Evolutionary conservation across 1,139 yeast genomes (phyloP), one percentile per base, ranked within the genome.

Genomic region (Nakaseomyces delphensis): DNA sequence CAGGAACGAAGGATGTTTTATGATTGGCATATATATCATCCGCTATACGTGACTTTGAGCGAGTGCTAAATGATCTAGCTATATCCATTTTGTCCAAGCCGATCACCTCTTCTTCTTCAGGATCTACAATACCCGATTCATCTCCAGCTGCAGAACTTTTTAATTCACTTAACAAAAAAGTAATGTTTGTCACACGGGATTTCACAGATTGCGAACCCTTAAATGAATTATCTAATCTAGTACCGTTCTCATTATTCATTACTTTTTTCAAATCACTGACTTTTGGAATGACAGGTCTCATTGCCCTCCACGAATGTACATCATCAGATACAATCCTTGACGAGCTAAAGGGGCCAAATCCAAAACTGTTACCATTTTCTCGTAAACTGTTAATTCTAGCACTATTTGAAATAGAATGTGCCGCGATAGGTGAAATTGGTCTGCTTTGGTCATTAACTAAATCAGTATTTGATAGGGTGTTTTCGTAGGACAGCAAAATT

Each of bases 141-240:
- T 45, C 46, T 14, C 51, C 53, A 20, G 46, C 48, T 11, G 49
- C 43, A 29, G 43, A 43, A 32, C 50, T 54, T 37, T 52, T 55
- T 14, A 62, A 44, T 44, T 62, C 65, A 39, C 55, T 55, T 14
- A 62, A 46, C 32, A 62, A 48, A 42, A 62, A 62, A 5, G 65
- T 60, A 8, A 62, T 61, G 43, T 62, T 59, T 9, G 65, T 62
- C 4, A 62, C 57, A 40, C 55, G 55, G 2, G 65, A 62, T 42
- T 56, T 60, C 4, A 62, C 60, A 9, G 65, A 60, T 44, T 60
- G 64, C 3, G 65, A 53, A 2, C 63, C 64, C 18, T 51, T 48
- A 16, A 56, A 30, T 0, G 55, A 42, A 9, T 19, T 23, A 14
- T 37, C 40, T 18, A 44, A 41, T 23, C 45, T 43, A 13, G 40